Conservation (phyloP, 2,329 filamentous ascomycete species). For the Bipolaris victoriae region DNA sequence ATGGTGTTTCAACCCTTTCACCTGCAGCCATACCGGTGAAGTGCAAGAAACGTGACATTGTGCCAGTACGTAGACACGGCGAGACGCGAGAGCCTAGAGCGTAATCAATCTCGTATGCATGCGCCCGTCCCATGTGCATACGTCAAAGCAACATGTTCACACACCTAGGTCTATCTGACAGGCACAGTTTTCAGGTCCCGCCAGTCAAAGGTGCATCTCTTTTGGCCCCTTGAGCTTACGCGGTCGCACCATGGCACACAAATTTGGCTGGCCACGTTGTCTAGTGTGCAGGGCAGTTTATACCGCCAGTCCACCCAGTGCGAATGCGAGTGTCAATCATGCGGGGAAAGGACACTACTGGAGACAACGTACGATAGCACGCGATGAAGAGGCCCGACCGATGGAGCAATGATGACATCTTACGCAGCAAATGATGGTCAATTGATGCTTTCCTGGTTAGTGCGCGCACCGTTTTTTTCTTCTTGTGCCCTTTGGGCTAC, state of each 20-base stretch:
- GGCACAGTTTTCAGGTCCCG: not conserved
- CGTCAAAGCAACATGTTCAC: not conserved
- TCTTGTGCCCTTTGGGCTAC: not conserved
- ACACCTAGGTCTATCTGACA: not conserved
- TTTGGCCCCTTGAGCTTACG: not conserved
- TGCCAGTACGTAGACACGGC: not conserved
- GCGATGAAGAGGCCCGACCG: not conserved
- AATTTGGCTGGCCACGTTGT: not conserved
- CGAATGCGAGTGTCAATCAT: not conserved
- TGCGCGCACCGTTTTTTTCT: not conserved
- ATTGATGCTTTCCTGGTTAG: not conserved
- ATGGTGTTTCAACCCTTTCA: not conserved
- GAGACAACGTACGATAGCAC: not conserved
- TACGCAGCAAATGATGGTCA: not conserved
- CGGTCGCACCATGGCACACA: not conserved
- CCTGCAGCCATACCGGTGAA: not conserved
- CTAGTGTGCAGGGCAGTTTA: not conserved
- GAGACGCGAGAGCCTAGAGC: not conserved
- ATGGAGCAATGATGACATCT: not conserved
- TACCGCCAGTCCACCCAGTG: not conserved
- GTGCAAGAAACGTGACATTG: too few relatives aligned
- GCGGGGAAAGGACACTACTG: not conserved
- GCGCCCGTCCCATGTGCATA: too few relatives aligned
- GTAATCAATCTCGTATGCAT: not conserved
- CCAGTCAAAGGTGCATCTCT: not conserved